Evolutionary conservation across 139 green algal genomes (phyloP), one percentile per base, ranked within the genome.

Genomic region (Zygnema circumcarinatum): DNA sequence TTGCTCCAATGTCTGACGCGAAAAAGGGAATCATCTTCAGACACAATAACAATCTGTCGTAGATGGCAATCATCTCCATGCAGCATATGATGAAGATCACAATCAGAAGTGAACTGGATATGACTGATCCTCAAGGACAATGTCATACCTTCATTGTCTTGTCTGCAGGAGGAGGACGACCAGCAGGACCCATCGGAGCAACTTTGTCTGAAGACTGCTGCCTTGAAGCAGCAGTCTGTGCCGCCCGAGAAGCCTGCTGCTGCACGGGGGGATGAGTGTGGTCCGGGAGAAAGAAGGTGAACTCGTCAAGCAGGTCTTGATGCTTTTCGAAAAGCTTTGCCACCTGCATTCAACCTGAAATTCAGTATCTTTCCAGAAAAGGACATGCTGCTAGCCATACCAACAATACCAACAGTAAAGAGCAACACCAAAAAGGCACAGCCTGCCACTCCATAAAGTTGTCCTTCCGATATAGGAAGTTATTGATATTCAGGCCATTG

Each of bases 271-370:
- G 47, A 36, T 72, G 76, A 7, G 89, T 92, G 67, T 94, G 94
- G 86, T 99, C 96, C 2, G 97, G 97, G 84, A 99, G 92, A 92
- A 99, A 99, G 94, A 98, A 99, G 2, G 95, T 98, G 92, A 99
- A 99, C 93, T 99, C 96, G 56, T 97, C 93, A 40, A 99, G 92
- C 72, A 99, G 91, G 88, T 99, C 97, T 33, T 92, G 88, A 87
- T 99, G 97, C 86, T 94, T 91, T 25, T 95, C 89, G 92, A 99
- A 99, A 7, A 99, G 92, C 29, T 94, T 83, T 0, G 97, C 95
- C 36, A 99, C 96, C 94, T 97, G 94, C 41, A 84, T 73, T 0
- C 29, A 83, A n/a, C n/a, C n/a, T n/a, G n/a, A n/a, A n/a, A n/a
- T n/a, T n/a, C 7, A 88, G n/a, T n/a, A n/a, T n/a, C n/a, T 2